A percentile compares a stretch with the other conserved stretches of the same genome.
These are phyloP conservation scores for Sporothrix variecibatus DNA, from an alignment of 2,329 filamentous ascomycete species.

Conservation along the genomic window DNA sequence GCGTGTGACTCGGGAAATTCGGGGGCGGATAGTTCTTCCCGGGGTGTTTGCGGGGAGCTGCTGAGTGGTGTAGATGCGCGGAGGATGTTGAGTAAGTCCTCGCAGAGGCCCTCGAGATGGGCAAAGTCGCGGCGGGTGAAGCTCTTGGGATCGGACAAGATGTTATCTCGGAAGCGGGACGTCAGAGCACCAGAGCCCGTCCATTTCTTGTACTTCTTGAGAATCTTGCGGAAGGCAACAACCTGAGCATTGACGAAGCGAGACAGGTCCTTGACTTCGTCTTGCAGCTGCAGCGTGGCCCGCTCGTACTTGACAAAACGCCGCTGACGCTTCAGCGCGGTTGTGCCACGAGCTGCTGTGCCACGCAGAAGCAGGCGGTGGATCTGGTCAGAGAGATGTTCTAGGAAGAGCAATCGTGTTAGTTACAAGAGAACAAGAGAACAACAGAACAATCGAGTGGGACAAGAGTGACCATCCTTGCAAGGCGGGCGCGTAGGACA, in stretches of 20 bases:
- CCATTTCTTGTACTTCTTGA: slow-evolving; percentile 86
- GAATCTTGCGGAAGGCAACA: slow-evolving; percentile 76
- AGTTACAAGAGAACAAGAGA: not conserved
- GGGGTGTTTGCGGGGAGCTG: slow-evolving; percentile 36
- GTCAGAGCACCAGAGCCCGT: slow-evolving; percentile 69
- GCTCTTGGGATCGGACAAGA: slow-evolving; percentile 67
- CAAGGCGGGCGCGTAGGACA: not conserved
- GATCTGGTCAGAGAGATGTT: slow-evolving; percentile 52
- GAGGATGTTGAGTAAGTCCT: slow-evolving; percentile 52
- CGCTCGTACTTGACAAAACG: slow-evolving; percentile 57
- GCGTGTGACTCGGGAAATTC: slow-evolving; percentile 33
- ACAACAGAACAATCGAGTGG: not conserved
- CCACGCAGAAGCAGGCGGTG: slow-evolving; percentile 51
- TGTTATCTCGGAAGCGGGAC: slow-evolving; percentile 64
- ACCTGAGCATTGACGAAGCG: slow-evolving; percentile 74
- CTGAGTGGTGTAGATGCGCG: slow-evolving; percentile 47
- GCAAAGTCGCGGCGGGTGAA: slow-evolving; percentile 69
- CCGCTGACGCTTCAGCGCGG: slow-evolving; percentile 51
- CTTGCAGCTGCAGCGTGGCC: slow-evolving; percentile 59
- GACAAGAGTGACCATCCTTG: not conserved
- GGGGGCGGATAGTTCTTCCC: slow-evolving; percentile 36
- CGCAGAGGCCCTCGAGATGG: slow-evolving; percentile 52
- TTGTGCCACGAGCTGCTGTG: slow-evolving; percentile 38
- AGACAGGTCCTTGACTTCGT: slow-evolving; percentile 69
- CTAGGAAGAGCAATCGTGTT: slow-evolving; percentile 36